phyloP scores from a whole-genome alignment of 2,329 filamentous ascomycete species.

The Aspergillus quadrilineatus region DNA sequence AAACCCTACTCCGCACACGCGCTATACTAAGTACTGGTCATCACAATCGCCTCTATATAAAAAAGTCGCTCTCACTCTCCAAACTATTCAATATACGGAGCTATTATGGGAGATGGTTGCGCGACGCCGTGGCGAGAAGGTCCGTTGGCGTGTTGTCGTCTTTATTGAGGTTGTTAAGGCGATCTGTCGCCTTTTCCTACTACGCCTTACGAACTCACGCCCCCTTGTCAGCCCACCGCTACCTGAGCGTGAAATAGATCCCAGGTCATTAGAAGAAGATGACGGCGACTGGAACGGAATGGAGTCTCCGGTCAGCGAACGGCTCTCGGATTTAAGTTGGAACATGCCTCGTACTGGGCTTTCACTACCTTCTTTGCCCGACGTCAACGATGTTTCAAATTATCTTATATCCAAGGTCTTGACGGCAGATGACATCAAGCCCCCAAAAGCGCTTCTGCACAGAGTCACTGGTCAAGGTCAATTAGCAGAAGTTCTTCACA shows the following conservation, averaged over 20 bases:
- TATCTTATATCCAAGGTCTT: constrained; percentile 89
- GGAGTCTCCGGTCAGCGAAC: constrained; percentile 43
- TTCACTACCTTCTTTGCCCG: constrained; percentile 78
- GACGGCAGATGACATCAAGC: constrained; percentile 94
- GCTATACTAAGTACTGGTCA: constrained; percentile 65
- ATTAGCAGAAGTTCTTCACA: constrained; percentile 85
- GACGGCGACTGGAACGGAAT: constrained; percentile 49
- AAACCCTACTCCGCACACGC: constrained; percentile 57
- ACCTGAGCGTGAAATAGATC: constrained; percentile 79
- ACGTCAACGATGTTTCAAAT: constrained; percentile 75
- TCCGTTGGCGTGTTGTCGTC: constrained; percentile 84
- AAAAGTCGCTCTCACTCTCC: constrained; percentile 75
- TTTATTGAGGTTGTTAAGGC: constrained; percentile 84
- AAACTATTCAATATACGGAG: constrained; percentile 92
- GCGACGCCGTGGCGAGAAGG: constrained; percentile 74
- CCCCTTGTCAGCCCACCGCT: constrained; percentile 80
- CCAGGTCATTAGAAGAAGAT: constrained; percentile 55
- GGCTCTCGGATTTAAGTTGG: constrained; percentile 61
- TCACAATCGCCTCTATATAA: constrained; percentile 69
- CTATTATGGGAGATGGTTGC: constrained; percentile 97
- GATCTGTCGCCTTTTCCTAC: constrained; percentile 73
- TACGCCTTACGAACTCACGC: constrained; percentile 78
- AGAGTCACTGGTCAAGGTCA: constrained; percentile 70
- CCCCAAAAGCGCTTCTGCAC: constrained; percentile 82
- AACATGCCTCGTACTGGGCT: constrained; percentile 92